Conservation (phyloP, 2,329 filamentous ascomycete genomes). For the Hypoxylon rubiginosum region DNA sequence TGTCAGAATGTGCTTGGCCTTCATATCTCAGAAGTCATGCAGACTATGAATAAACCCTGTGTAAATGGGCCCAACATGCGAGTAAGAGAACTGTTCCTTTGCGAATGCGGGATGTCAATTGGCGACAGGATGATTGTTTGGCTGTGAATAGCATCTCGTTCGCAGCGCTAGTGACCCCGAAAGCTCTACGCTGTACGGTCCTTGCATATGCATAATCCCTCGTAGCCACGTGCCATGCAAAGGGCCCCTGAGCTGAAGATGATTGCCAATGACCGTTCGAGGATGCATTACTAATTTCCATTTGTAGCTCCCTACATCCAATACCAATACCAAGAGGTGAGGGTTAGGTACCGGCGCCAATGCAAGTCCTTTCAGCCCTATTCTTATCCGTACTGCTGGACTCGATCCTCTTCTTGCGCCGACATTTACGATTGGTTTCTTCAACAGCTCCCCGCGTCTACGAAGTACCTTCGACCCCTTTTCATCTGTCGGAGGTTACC, state of each 20-base stretch:
- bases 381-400: conserved; percentile 4
- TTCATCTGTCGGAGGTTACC: not conserved
- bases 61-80: not conserved
- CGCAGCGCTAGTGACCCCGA: not conserved
- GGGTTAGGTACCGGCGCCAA: too few species aligned
- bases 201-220: not conserved
- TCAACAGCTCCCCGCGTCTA: not conserved
- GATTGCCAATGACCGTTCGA: conserved; percentile 3
- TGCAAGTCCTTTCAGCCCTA: too few species aligned
- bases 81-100: not conserved
- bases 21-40: too few species aligned
- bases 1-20: too few species aligned
- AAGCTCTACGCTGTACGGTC: not conserved
- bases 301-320: too few species aligned
- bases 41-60: not conserved
- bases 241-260: not conserved
- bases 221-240: not conserved
- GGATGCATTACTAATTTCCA: too few species aligned
- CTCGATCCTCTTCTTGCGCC: not conserved
- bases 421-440: too few species aligned
- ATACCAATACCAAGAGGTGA: too few species aligned
- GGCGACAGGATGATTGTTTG: not conserved
- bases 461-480: too few species aligned
- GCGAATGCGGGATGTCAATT: not conserved
- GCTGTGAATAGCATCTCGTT: not conserved